Conservation (phyloP, 306 rosid species). For the Rosa lucieae region DNA sequence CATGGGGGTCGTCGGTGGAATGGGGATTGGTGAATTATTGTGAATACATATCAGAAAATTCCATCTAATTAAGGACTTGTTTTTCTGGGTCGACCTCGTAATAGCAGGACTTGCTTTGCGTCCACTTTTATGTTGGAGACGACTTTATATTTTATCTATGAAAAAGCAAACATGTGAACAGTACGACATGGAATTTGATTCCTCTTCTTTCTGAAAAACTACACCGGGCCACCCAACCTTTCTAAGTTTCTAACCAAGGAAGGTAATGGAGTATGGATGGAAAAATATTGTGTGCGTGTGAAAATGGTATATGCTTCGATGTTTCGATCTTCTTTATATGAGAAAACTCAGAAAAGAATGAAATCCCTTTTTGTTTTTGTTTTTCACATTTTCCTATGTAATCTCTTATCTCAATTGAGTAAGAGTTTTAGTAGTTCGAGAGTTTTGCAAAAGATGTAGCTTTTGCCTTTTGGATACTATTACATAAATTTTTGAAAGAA, state of each 20-base stretch:
- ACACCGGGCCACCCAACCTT: background rate
- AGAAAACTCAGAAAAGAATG: background rate
- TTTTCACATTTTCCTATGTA: background rate
- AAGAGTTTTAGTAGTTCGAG: background rate
- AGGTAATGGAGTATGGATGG: background rate
- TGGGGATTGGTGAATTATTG: background rate
- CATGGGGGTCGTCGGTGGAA: background rate
- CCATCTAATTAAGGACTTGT: background rate
- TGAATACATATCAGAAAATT: too few species aligned
- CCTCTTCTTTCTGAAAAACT: background rate
- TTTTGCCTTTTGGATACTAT: background rate
- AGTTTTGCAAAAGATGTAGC: background rate
- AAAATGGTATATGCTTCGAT: background rate
- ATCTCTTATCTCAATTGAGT: background rate
- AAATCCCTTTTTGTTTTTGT: background rate
- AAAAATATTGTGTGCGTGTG: background rate
- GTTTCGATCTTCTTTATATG: background rate
- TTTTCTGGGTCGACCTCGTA: too few species aligned
- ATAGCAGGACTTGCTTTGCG: too few species aligned
- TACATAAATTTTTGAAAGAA: too few species aligned
- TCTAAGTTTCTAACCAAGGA: background rate
- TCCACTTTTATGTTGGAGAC: background rate
- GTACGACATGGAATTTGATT: background rate
- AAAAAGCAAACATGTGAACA: background rate
- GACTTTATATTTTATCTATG: background rate